Base-by-base conservation (phyloP, 176 grass and related monocot species). In the Musa beccarii region DNA sequence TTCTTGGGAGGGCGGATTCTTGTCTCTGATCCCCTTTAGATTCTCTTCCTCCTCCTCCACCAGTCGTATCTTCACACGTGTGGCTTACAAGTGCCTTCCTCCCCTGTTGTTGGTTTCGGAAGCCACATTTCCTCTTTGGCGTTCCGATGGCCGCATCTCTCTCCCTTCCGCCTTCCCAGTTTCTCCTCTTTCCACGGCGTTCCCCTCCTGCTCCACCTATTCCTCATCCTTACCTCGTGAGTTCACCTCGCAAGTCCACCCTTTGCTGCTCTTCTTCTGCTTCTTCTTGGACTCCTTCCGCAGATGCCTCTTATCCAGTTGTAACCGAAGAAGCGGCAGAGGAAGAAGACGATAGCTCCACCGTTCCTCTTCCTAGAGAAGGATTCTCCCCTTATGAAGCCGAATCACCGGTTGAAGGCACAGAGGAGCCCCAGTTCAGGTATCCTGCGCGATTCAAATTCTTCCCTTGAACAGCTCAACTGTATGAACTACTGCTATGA, bases 21-120 rank as follows among this genome's bases (percentile, higher is more conserved):
- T 29, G 28, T 29, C 28, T 29, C 28, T 29, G 28, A 29, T 3
- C 28, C 28, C 28, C 2, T 29, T 29, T 2, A 22, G 2, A 29
- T 29, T 29, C 2, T 29, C 0, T 29, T 2, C 28, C 28, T 29
- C 28, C 28, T 29, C 28, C 28, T 29, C 28, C 28, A 29, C 28
- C 2, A 29, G 2, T 43, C 34, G 4, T 64, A 92, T 88, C 85
- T 92, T 79, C 78, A 81, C 82, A 28, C 81, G 85, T 79, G 84
- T 9, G 57, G 57, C 16, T 61, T 61, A 8, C 9, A n/a, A 8
- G 12, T 20, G 12, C 3, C 16, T 4, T 61, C 5, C 23, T 13
- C 65, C 15, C 24, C 34, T 11, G 9, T 4, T 68, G 12, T 66
- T 25, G 10, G 34, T 5, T 43, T 6, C 34, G 34, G 34, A 43